Base-by-base conservation (phyloP, 2,329 filamentous ascomycete species). In the Penicillium sp. region DNA sequence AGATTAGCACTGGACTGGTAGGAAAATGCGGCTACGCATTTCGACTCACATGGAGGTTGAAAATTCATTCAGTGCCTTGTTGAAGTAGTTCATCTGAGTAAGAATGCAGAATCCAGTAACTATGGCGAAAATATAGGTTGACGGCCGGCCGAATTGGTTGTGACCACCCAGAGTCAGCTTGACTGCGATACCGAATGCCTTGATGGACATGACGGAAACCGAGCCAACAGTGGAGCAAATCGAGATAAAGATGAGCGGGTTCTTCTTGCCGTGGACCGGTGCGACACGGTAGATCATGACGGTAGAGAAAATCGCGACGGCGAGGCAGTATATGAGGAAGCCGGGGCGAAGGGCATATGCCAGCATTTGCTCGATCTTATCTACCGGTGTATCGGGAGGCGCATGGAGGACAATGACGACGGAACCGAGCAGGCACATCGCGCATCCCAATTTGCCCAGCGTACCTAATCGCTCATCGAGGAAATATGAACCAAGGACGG, bases 51-150 rank as follows among this genome's bases (percentile, higher is more conserved):
- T 96, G 64, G 95, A 96, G 26, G 94, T 97, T 24, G 90, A 93
- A 75, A 97, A 99, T 67, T 95, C 91, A 73, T 91, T 95, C 54
- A 99, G 78, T 7, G 94, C 94, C 75, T 99, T 99, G 81, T 99
- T 99, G 76, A 99, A 96, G 75, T 99, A 99, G 75, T 99, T 99
- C 94, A 99, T 97, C 80, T 99, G 94, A 7, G 92, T 97, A 61
- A 99, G 74, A 68, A 99, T 97, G 78, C 94, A 99, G 59, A 97
- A 90, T 3, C 82, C 81, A 0, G 92, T 94, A 59, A 97, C 84
- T 60, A 99, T 97, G 74, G 93, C 87, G 72, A 99, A 99, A 58
- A 97, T 92, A 66, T 99, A 99, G 53, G 95, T 99, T 43, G 91
- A 96, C 2, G 95, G 90, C 64, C 96, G 90, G 4, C 84, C 85